Conservation (phyloP, 1,139 yeast species). For the Sugiyamaella castrensis region DNA sequence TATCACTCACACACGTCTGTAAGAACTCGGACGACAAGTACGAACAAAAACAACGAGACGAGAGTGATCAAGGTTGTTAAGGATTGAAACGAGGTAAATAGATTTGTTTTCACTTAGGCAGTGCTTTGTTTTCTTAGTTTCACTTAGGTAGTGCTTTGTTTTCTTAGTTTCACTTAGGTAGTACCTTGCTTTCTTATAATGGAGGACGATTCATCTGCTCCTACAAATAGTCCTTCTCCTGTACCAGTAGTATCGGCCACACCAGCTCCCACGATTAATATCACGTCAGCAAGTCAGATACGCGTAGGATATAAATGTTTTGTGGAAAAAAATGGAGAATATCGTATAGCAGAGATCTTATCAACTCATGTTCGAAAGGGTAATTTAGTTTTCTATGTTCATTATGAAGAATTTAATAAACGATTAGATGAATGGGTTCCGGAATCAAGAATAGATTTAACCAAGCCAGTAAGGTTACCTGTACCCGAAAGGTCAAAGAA, state of each 20-base stretch:
- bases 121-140: too few relatives aligned
- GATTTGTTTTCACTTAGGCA: too few relatives aligned
- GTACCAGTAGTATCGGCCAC: not conserved
- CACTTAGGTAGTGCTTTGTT: too few relatives aligned
- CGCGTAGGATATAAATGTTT: conserved; percentile 70
- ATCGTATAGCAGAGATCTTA: conserved; percentile 78
- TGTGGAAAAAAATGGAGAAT: conserved; percentile 77
- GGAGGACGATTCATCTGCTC: conserved; percentile 1
- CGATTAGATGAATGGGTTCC: conserved; percentile 93
- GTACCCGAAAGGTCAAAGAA: conserved; percentile 46
- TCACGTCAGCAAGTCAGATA: conserved; percentile 23
- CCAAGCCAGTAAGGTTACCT: conserved; percentile 67
- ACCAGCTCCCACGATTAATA: conserved; percentile 11
- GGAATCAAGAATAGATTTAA: conserved; percentile 65
- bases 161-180: too few relatives aligned
- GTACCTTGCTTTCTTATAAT: too few relatives aligned
- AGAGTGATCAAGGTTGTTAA: too few relatives aligned
- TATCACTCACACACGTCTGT: too few relatives aligned
- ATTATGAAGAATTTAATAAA: conserved; percentile 89
- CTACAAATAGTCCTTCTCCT: conserved; percentile 2
- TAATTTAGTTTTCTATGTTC: conserved; percentile 81
- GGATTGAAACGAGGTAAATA: too few relatives aligned
- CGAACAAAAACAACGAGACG: too few relatives aligned
- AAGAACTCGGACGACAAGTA: too few relatives aligned
- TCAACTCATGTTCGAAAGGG: conserved; percentile 76